Evolutionary conservation across 306 rosid genomes (phyloP), one percentile per base, ranked within the genome.

Genomic region (Ochetophila trinervis): DNA sequence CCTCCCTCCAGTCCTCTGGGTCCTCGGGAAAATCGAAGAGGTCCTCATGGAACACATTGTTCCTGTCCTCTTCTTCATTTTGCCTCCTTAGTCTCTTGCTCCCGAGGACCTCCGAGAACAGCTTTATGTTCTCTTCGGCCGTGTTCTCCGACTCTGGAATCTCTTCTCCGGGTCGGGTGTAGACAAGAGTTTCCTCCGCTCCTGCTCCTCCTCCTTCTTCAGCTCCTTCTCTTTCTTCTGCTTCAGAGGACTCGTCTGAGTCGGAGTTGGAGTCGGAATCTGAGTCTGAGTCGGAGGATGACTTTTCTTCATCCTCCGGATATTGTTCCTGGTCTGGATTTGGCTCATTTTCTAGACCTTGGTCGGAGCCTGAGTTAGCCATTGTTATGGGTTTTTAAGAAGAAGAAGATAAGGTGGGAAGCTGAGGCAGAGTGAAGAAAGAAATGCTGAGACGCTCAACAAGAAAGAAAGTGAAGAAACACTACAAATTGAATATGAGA

Each of bases 1-100:
- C 83, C 70, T 93, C 99, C 34, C 52, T 72, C 74, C 98, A 93
- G 5, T 83, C 63, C 78, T 87, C 97, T 0, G 80, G 78, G 79
- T 93, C 98, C 32, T 74, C 15, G 0, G 96, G 94, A 30, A 89
- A 93, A 40, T 93, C 80, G 17, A 77, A 93, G 8, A 71, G 70
- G 23, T 93, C 87, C 6, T 32, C 63, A 0, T 76, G 13, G 0
- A 0, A 24, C 11, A 51, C 37, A 5, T 30, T 16, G 1, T 17
- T 13, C 0, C 22, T 52, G 23, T 74, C 86, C 34, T 70, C 68
- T n/a, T 68, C 81, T 0, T 78, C 87, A 3, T 58, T 42, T 53
- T 13, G 4, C 52, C 30, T 54, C 77, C 54, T 66, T 65, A 67
- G 8, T 57, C 67, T 54, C 78, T 63, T 70, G 58, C 82, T 56